A percentile compares a stretch with the other conserved stretches of the same genome.
Conservation (phyloP, 2,329 filamentous ascomycete genomes). For the Juglanconis juglandina region DNA sequence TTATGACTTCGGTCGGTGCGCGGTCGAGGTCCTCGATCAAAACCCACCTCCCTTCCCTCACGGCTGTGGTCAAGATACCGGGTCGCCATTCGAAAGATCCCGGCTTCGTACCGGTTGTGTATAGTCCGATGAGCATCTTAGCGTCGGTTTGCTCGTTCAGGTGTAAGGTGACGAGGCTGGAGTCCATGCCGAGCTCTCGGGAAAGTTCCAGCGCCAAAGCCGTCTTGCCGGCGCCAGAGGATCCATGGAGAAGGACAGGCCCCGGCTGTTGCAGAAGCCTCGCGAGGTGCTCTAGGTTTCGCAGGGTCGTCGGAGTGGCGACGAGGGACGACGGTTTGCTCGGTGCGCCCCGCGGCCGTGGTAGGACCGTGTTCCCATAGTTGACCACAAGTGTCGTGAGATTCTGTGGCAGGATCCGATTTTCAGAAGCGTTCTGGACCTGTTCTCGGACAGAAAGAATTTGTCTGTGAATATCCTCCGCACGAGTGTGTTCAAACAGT, state of each 20-base stretch:
- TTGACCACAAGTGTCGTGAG: conserved; percentile 61
- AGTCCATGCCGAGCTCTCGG: conserved; percentile 71
- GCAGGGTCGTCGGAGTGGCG: conserved; percentile 66
- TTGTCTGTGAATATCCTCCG: conserved; percentile 41
- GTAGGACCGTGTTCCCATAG: conserved; percentile 66
- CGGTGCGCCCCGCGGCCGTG: conserved; percentile 52
- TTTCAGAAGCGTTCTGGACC: neutral
- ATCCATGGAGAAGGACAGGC: conserved; percentile 77
- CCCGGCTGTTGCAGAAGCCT: conserved; percentile 61
- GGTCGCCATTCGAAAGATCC: conserved; percentile 90
- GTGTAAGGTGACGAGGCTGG: conserved; percentile 87
- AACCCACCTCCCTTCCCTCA: conserved; percentile 92
- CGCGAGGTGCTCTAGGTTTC: conserved; percentile 70
- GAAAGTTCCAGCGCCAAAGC: conserved; percentile 80
- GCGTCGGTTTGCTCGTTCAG: conserved; percentile 98
- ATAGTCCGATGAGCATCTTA: conserved; percentile 91
- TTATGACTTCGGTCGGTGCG: conserved; percentile 91
- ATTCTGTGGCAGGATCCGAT: conserved; percentile 27
- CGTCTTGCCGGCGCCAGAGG: conserved; percentile 88
- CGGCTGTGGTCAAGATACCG: conserved; percentile 89
- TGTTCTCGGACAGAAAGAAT: conserved; percentile 6
- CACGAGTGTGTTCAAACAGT: conserved; percentile 54
- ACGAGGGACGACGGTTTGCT: conserved; percentile 54
- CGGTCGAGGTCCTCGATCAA: conserved; percentile 95
- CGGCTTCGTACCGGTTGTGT: conserved; percentile 82